phyloP scores from a whole-genome alignment of 305 asterid species.

The Fraxinus ornus region DNA sequence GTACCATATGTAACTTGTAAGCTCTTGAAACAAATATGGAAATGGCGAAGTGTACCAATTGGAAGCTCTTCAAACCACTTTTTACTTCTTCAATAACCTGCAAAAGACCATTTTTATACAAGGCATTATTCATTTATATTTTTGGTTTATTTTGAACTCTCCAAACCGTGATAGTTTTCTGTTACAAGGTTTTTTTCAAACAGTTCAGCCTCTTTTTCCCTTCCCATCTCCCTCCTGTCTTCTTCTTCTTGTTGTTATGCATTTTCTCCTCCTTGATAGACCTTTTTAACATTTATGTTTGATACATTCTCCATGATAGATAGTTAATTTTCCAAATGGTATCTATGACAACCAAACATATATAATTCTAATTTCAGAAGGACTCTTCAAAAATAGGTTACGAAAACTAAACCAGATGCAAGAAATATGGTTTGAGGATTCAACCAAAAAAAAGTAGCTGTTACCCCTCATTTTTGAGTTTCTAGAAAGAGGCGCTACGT shows the following conservation, averaged over 20 bases:
- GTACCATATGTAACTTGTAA: neutral
- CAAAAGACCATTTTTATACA: slow-evolving; percentile 6
- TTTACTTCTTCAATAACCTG: slow-evolving; percentile 64
- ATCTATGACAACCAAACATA: neutral
- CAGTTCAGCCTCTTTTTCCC: neutral
- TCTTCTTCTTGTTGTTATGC: neutral
- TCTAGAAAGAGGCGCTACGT: too few relatives aligned
- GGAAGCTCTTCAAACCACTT: slow-evolving; percentile 7
- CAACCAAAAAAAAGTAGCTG: too few relatives aligned
- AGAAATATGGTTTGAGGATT: too few relatives aligned
- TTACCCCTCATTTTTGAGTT: too few relatives aligned
- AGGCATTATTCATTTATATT: neutral
- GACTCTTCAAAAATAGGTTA: neutral
- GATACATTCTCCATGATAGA: neutral
- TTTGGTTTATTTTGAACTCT: neutral
- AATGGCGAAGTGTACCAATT: slow-evolving; percentile 22
- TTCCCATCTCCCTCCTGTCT: neutral
- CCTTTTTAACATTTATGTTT: neutral
- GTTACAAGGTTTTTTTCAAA: neutral
- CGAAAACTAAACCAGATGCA: too few relatives aligned
- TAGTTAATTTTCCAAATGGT: neutral
- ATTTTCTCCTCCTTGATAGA: neutral
- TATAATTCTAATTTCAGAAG: neutral
- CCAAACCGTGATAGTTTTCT: neutral
- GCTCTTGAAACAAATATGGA: slow-evolving; percentile 23